Evolutionary conservation across 2,329 filamentous ascomycete genomes (phyloP).

Genomic region (Colletotrichum simmondsii): DNA sequence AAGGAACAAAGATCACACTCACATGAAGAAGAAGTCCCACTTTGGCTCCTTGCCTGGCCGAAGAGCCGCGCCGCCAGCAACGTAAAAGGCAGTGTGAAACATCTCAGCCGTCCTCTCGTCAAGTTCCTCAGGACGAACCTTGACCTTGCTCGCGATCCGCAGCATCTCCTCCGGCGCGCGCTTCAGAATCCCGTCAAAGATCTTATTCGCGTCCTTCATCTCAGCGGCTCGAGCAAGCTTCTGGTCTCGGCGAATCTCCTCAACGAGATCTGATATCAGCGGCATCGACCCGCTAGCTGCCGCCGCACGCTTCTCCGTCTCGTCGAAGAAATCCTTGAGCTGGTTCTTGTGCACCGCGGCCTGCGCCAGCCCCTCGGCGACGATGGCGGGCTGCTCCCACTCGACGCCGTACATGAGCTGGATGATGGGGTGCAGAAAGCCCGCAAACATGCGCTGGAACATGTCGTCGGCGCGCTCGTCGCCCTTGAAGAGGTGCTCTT

Average conservation of each 20-base stretch:
- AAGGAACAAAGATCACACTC: constrained; percentile 37
- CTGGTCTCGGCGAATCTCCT: constrained; percentile 65
- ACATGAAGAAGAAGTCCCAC: constrained; percentile 83
- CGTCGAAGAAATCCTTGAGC: constrained; percentile 64
- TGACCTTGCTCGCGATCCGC: constrained; percentile 67
- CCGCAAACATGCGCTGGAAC: constrained; percentile 74
- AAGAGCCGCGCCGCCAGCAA: constrained; percentile 67
- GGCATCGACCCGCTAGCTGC: constrained; percentile 45
- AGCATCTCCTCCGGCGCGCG: constrained; percentile 74
- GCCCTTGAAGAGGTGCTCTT: constrained; percentile 75
- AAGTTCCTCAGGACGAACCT: constrained; percentile 66
- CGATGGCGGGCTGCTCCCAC: constrained; percentile 82
- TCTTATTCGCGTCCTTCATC: constrained; percentile 68
- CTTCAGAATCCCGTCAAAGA: constrained; percentile 74
- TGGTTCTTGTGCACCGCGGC: constrained; percentile 74
- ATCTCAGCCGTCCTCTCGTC: constrained; percentile 69
- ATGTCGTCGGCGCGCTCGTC: constrained; percentile 75
- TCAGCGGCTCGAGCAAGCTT: constrained; percentile 65
- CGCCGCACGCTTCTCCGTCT: constrained; percentile 59
- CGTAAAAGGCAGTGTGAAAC: constrained; percentile 70
- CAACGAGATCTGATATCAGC: constrained; percentile 68
- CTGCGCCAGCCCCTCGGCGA: constrained; percentile 84
- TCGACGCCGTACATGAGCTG: constrained; percentile 88
- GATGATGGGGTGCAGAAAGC: constrained; percentile 82
- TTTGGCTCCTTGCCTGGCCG: constrained; percentile 73